Percentiles rank a stretch among this genome's conserved stretches.
These are phyloP conservation scores for Daldinia eschscholtzii DNA, from an alignment of 2,329 filamentous ascomycete genomes.

Conservation along the genomic window DNA sequence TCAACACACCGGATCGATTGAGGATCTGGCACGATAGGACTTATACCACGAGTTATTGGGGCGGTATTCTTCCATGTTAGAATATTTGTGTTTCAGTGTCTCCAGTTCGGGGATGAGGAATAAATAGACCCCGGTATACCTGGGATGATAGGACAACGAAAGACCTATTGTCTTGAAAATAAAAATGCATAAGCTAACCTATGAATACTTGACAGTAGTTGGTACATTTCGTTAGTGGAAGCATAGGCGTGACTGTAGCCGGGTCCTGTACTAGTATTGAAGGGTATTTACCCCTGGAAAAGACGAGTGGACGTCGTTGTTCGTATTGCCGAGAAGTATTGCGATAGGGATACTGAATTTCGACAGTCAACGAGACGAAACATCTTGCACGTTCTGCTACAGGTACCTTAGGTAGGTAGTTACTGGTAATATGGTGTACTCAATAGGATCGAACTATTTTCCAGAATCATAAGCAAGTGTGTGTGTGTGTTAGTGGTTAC, in stretches of 20 bases:
- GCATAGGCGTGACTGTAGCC: not conserved
- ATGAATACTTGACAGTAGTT: not conserved
- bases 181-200: constrained; percentile 2
- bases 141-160: constrained; percentile 22
- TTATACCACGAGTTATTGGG: constrained; percentile 31
- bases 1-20: constrained; percentile 25
- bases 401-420: no score
- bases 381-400: not conserved
- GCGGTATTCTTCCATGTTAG: constrained; percentile 14
- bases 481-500: no score
- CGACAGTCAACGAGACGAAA: not conserved
- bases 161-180: constrained; percentile 9
- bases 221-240: not conserved
- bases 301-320: not conserved
- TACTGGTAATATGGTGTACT: not conserved
- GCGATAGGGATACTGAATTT: not conserved
- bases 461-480: not conserved
- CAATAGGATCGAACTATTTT: not conserved
- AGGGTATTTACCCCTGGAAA: not conserved
- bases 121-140: constrained; percentile 22
- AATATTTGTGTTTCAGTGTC: constrained; percentile 17
- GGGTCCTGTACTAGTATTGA: not conserved
- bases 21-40: constrained; percentile 25
- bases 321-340: not conserved
- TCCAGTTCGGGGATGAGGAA: constrained; percentile 3